Percentiles rank a stretch among this genome's conserved stretches.
These are phyloP conservation scores for Theileria luwenshuni DNA, from an alignment of 169 alveolate species.

Conservation along the genomic window DNA sequence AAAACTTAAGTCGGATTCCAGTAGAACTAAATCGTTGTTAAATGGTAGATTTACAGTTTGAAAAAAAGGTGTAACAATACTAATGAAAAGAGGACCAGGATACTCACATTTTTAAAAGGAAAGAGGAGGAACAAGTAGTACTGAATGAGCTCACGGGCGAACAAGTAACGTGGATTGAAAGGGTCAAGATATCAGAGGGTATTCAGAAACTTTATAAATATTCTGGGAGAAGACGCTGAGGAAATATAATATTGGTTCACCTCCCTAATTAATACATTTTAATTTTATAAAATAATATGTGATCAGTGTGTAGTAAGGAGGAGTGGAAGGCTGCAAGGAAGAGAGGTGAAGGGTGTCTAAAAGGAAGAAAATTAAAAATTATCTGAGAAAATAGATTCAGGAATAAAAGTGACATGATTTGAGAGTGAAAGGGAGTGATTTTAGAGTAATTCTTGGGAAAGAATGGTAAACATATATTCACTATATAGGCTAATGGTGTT, in stretches of 20 bases:
- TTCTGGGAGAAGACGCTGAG: not conserved
- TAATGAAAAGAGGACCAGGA: constrained; percentile 3
- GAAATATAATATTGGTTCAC: constrained; percentile 11
- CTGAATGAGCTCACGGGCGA: constrained; percentile 30
- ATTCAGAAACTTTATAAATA: not conserved
- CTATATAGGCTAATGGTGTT: not conserved
- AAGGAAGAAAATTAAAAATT: not conserved
- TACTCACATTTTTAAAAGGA: constrained; percentile 21
- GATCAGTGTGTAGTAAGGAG: not conserved
- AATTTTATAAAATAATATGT: not conserved
- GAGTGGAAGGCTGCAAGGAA: not conserved
- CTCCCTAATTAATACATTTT: constrained; percentile 18
- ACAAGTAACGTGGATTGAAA: constrained; percentile 55
- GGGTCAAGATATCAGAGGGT: not conserved
- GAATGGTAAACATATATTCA: not conserved
- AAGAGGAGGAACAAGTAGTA: constrained; percentile 12
- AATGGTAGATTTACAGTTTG: not conserved
- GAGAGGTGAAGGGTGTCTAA: not conserved
- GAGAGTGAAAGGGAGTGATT: not conserved
- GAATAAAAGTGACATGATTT: not conserved
- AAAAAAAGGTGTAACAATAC: not conserved
- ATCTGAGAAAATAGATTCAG: not conserved
- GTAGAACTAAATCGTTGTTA: not conserved
- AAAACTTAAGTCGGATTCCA: constrained; percentile 24
- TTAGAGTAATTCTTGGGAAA: not conserved